Base-by-base conservation (phyloP, 1,139 yeast genomes). In the Zygosaccharomyces pseudobailii region DNA sequence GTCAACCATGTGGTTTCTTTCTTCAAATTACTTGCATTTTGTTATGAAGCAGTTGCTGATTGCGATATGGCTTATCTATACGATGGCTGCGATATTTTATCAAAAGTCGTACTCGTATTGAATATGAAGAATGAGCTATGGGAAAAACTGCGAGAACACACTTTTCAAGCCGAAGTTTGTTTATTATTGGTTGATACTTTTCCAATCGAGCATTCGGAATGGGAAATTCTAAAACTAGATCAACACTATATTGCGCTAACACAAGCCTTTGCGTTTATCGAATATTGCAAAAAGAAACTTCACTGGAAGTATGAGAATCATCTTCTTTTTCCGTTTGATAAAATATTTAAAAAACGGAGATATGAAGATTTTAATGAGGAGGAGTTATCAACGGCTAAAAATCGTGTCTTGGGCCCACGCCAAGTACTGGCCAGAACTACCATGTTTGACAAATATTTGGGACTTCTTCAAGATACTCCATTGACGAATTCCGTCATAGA, bases 351-450 rank as follows among this genome's bases (percentile, higher is more conserved):
- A 37, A 53, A 35, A 17, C 47, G 62, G 40, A 56, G 63, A 35
- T 65, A 58, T 46, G 49, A 45, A 17, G 59, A 65, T 41, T 65
- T 60, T 44, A 42, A 43, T 4, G 63, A 59, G 34, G 68, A 65
- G 35, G 5, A 30, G 1, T 8, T 5, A 1, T 4, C n/a, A 2
- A 39, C 55, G 1, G 33, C 46, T 3, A 42, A 23, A 6, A 52
- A 53, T 30, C 27, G 28, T 30, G 54, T 55, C 8, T 37, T 52
- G 3, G 20, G 40, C 4, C 39, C 54, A 3, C 30, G 40, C 5
- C 42, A 41, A 25, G 20, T 42, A 6, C 33, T 41, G 23, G 23
- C 25, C n/a, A 34, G 25, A 6, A 38, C 42, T 27, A 55, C 63
- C 3, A 24, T 59, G 2, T 63, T 65, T 43, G 60, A 62, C 37